Conservation (phyloP, 495 filamentous ascomycete genomes). For the Penicillium herquei region DNA sequence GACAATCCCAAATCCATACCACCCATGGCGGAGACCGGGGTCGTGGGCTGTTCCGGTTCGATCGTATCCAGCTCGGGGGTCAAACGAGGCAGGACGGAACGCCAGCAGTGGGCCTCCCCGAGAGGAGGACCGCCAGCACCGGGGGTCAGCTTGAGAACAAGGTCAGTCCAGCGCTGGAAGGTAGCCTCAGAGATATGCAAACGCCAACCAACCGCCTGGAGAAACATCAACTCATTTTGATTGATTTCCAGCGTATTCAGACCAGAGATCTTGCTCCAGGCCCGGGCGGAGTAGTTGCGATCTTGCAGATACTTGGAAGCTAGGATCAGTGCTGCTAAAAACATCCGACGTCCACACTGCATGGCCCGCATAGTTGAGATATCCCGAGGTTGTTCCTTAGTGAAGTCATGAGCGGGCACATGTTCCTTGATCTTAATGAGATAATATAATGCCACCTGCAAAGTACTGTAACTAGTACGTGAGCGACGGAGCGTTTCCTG, state of each 20-base stretch:
- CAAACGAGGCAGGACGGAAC: constrained; percentile 70
- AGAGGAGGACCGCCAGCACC: constrained; percentile 33
- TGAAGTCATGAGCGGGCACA: constrained; percentile 79
- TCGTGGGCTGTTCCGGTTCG: constrained; percentile 33
- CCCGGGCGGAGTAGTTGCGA: constrained; percentile 92
- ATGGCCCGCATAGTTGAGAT: constrained; percentile 72
- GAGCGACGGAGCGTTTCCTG: constrained; percentile 95
- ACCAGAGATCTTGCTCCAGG: constrained; percentile 98
- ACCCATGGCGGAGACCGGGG: constrained; percentile 27
- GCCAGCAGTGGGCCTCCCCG: constrained; percentile 60
- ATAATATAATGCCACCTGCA: constrained; percentile 97
- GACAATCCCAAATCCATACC: constrained; percentile 30
- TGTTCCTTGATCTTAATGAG: constrained; percentile 90
- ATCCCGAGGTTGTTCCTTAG: constrained; percentile 81
- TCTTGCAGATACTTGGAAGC: constrained; percentile 98
- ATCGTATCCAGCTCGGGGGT: constrained; percentile 61
- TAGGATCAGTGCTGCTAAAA: constrained; percentile 86
- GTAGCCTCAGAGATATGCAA: constrained; percentile 85
- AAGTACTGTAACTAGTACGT: constrained; percentile 92
- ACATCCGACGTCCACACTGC: constrained; percentile 97
- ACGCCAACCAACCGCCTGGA: constrained; percentile 87
- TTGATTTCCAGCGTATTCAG: constrained; percentile 90
- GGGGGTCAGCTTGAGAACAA: constrained; percentile 83
- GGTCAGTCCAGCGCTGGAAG: constrained; percentile 89
- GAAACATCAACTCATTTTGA: constrained; percentile 91